Base-by-base conservation (phyloP, 768 basidiomycete species). In the Phanerochaete sordida region DNA sequence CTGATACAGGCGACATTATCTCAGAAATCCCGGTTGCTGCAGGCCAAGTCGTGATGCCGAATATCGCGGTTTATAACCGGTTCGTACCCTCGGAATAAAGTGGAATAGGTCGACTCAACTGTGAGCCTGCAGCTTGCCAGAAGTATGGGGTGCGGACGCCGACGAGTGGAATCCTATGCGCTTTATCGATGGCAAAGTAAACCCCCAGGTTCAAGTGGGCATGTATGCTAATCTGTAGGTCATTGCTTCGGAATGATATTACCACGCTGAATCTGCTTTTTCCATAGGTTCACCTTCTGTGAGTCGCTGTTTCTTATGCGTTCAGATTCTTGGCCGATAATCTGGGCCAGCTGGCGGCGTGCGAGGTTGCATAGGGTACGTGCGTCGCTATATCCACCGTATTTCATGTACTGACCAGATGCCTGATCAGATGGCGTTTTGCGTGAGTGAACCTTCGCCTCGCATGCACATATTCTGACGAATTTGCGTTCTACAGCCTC, bases 51-150 rank as follows among this genome's bases (percentile, higher is more conserved):
- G 57, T 71, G n/a, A 31, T 60, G 24, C 43, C 69, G n/a, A 67
- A 69, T 2, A 63, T 72, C 56, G 67, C 67, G 59, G 68, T 63
- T 1, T 76, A 77, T 61, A 71, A 74, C 56, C 64, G 74, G 76
- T 74, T 19, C 30, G 68, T 67, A 2, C 39, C 4, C n/a, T n/a
- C n/a, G n/a, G n/a, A n/a, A n/a, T n/a, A n/a, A n/a, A n/a, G n/a
- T n/a, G n/a, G 21, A 39, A 24, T 23, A 24, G 4, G 2, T 35
- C 15, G 15, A 31, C 12, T 3, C 30, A 2, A 11, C 30, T 33
- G 50, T 8, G 44, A 19, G 19, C 19, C 5, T 26, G 33, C 51
- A 71, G 69, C 31, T 44, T 71, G 19, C 61, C 61, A 16, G 62
- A 67, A 12, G 63, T 72, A 16, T 75, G 73, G 74, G 72, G 72